Evolutionary conservation across 305 asterid genomes (phyloP).

Genomic region (Solanum hybrid): DNA sequence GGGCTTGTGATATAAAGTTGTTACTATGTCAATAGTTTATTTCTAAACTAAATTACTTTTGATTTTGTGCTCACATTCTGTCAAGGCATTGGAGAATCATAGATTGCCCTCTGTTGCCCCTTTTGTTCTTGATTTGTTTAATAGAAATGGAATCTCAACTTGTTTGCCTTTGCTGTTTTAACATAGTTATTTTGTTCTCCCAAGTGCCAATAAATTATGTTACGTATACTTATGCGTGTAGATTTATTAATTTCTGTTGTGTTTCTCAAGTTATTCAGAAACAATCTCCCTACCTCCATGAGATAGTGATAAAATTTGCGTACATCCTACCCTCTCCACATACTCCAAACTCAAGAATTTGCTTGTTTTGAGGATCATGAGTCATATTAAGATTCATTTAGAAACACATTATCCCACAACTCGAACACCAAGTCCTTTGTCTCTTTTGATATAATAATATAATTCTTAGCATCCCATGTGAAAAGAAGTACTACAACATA

Average conservation of each 20-base stretch:
- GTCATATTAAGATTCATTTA: background rate
- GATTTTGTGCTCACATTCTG: background rate
- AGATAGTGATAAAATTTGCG: no score
- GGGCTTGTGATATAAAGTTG: slow-evolving; percentile 1
- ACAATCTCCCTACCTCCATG: background rate
- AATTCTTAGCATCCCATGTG: background rate
- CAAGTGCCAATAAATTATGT: background rate
- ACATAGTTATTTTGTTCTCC: background rate
- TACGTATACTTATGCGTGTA: background rate
- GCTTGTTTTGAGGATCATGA: background rate
- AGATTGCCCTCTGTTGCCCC: background rate
- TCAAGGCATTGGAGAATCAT: background rate
- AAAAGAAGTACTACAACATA: background rate
- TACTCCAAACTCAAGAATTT: background rate
- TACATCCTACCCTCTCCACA: no score
- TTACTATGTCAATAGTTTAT: background rate
- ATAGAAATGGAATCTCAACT: background rate
- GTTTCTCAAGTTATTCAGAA: background rate
- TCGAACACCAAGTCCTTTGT: background rate
- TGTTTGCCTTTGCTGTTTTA: background rate
- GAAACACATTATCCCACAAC: background rate
- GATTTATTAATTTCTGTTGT: background rate
- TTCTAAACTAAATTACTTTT: background rate
- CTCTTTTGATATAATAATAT: background rate
- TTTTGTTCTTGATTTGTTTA: background rate